phyloP scores from a whole-genome alignment of 2,329 filamentous ascomycete species.

The Aspergillus novofumigatus region DNA sequence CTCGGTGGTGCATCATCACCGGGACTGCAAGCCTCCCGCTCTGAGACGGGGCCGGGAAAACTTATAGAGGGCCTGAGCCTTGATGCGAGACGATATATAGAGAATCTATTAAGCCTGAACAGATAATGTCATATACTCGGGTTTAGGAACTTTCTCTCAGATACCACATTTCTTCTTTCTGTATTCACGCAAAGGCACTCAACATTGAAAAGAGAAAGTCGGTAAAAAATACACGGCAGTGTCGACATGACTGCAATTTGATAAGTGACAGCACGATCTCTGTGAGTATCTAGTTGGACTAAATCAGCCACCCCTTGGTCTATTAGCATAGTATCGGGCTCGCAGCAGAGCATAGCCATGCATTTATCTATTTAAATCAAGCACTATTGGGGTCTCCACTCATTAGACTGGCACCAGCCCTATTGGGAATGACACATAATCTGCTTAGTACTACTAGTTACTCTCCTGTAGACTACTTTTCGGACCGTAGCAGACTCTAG shows the following conservation, averaged over 20 bases:
- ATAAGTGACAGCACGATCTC: background rate
- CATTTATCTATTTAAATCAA: background rate
- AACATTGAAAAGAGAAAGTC: too few relatives aligned
- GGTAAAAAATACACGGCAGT: too few relatives aligned
- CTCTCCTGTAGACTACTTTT: too few relatives aligned
- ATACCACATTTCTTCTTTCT: too few relatives aligned
- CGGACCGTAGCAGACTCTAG: background rate
- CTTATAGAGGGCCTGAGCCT: slow-evolving; percentile 44
- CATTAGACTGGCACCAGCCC: background rate
- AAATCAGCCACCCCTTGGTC: too few relatives aligned
- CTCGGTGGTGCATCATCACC: slow-evolving; percentile 33
- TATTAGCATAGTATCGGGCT: background rate
- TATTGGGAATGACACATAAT: too few relatives aligned
- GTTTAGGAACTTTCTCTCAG: too few relatives aligned
- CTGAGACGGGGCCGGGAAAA: slow-evolving; percentile 32
- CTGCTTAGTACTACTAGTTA: too few relatives aligned
- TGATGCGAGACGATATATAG: slow-evolving; percentile 45
- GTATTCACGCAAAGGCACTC: too few relatives aligned
- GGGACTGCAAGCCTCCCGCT: slow-evolving; percentile 18
- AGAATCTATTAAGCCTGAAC: slow-evolving; percentile 43
- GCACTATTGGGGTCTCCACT: background rate
- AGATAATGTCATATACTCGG: slow-evolving; percentile 20
- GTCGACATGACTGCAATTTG: background rate
- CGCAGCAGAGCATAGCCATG: background rate
- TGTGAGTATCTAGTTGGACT: background rate